phyloP scores from a whole-genome alignment of 139 green algal genomes.

The Coelastrella sp. region DNA sequence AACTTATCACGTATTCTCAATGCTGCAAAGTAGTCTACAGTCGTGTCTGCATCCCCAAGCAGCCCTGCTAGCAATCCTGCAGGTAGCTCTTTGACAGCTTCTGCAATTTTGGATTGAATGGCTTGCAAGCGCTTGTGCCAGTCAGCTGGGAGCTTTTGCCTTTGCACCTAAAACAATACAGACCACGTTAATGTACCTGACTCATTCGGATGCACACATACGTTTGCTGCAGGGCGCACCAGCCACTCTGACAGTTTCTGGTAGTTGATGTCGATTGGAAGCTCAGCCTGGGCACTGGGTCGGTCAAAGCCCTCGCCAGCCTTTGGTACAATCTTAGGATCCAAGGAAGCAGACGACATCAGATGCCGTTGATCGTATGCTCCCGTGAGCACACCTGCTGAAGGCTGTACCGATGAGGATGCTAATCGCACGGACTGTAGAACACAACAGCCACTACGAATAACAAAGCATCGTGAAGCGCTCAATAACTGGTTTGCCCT shows the following conservation, averaged over 20 bases:
- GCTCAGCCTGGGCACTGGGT: slow-evolving; percentile 60
- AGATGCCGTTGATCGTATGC: no score
- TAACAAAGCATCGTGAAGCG: no score
- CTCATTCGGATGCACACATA: no score
- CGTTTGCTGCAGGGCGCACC: no score
- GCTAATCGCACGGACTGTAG: no score
- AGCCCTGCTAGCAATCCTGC: slow-evolving; percentile 51
- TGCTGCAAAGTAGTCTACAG: slow-evolving; percentile 70
- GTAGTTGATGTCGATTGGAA: slow-evolving; percentile 83
- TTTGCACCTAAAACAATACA: slow-evolving; percentile 69
- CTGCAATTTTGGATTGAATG: slow-evolving; percentile 70
- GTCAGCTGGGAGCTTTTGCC: slow-evolving; percentile 78
- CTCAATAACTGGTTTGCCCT: no score
- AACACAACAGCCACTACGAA: no score
- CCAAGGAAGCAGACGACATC: background rate
- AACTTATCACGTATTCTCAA: slow-evolving; percentile 70
- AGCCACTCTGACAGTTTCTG: slow-evolving; percentile 81
- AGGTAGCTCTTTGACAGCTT: slow-evolving; percentile 65
- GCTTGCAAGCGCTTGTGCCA: slow-evolving; percentile 78
- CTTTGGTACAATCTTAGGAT: slow-evolving; percentile 44
- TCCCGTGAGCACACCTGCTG: no score
- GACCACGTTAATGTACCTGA: no score
- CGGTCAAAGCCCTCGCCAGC: slow-evolving; percentile 67
- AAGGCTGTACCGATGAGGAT: no score
- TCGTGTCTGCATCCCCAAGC: slow-evolving; percentile 45